Percentiles rank a stretch among this genome's conserved stretches.
phyloP scores from a whole-genome alignment of 1,284 basidiomycete species.

The Fomitopsis palustris region DNA sequence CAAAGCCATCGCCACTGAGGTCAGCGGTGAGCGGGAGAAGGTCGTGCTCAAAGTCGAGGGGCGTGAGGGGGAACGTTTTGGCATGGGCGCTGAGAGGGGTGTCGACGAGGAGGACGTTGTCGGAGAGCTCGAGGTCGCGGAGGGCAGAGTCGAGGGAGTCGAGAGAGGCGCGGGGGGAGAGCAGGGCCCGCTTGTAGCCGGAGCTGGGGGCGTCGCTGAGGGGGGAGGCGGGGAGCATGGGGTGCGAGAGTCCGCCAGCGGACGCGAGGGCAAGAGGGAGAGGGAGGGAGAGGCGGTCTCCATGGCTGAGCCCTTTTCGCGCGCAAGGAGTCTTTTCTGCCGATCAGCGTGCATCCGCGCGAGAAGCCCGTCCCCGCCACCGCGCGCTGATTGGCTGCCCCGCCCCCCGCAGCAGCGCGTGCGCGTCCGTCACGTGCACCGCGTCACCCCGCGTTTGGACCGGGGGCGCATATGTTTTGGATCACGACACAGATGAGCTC shows the following conservation, averaged over 20 bases:
- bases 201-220: slow-evolving; percentile 20
- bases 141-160: slow-evolving; percentile 68
- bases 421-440: neutral
- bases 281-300: neutral
- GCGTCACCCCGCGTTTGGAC: neutral
- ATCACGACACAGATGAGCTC: neutral
- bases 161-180: slow-evolving; percentile 48
- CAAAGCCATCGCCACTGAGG: slow-evolving; percentile 55
- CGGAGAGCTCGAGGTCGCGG: slow-evolving; percentile 71
- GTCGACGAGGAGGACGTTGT: slow-evolving; percentile 47
- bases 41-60: slow-evolving; percentile 77
- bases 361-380: neutral
- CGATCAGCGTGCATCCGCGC: neutral
- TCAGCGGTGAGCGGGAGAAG: slow-evolving; percentile 75
- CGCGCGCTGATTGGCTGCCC: too few species aligned
- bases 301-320: neutral
- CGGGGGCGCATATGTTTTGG: neutral
- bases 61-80: slow-evolving; percentile 66
- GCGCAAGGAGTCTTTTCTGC: neutral
- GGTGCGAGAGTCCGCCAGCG: neutral
- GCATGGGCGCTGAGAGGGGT: slow-evolving; percentile 30
- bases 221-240: slow-evolving; percentile 30
- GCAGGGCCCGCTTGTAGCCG: slow-evolving; percentile 36
- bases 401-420: neutral
- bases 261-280: neutral